Evolutionary conservation across 768 basidiomycete species (phyloP), one percentile per base, ranked within the genome.

Genomic region (Russula vinacea): DNA sequence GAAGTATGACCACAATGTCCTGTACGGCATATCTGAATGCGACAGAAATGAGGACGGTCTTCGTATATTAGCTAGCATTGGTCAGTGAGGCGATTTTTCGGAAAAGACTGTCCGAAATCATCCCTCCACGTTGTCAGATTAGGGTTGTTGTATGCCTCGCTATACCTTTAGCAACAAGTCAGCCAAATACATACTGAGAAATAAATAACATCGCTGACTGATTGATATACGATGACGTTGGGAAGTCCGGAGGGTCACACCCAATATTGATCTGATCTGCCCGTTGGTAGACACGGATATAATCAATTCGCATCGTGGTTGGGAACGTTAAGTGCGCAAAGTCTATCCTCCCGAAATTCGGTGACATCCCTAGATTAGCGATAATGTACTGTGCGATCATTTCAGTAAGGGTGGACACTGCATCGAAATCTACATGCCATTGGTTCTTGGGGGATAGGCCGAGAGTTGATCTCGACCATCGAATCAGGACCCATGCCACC

Each of bases 181-280:
- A 54, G 49, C 19, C 24, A 17, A 16, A 29, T 33, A 26, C n/a
- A 22, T 40, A 19, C 2, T 33, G 14, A 49, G 24, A 40, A n/a
- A 49, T 47, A 47, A 29, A 49, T 13, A 22, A 5, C 10, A 22
- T 35, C 29, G 80, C 80, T 72, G 73, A 89, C 85, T 81, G 77
- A 22, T 86, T 71, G 69, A 95, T 96, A 73, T 96, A 96, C 0
- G 80, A 74, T 13, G 78, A 73, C 0, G 94, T 97, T 0, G 94
- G 93, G 73, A 81, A 86, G 16, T 83, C 80, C 11, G 74, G 69
- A 5, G 93, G 91, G 70, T 93, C 89, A 67, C 86, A 88, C 16
- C 87, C 84, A 44, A 84, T 75, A 66, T 85, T 85, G 67, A 78
- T 74, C 11, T 72, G 68, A 62, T 76, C 73, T 57, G 77, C 73